Conservation (phyloP, 306 rosid genomes). For the Cucurbita moschata region DNA sequence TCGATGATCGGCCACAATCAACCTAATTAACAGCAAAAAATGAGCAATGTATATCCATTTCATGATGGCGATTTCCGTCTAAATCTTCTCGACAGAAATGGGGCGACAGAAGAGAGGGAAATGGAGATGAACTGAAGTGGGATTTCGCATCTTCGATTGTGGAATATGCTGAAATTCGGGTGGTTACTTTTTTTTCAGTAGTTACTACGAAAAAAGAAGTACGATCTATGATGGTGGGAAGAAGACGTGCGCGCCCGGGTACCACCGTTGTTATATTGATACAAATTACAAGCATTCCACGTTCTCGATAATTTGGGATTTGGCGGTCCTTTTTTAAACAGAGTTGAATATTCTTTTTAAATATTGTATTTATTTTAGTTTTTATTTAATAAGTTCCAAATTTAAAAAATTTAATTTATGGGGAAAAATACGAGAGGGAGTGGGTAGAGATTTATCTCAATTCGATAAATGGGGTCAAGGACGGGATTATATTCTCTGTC, state of each 20-base stretch:
- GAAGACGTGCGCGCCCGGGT: background rate
- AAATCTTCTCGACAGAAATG: background rate
- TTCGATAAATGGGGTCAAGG: no score
- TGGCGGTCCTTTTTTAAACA: no score
- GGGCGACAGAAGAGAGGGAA: background rate
- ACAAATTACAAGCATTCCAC: background rate
- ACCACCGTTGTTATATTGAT: background rate
- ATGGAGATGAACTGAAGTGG: background rate
- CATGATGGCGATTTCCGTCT: background rate
- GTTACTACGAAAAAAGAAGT: no score
- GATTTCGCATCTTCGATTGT: background rate
- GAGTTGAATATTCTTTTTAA: no score
- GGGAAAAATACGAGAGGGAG: no score
- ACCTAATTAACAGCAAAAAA: constrained; percentile 12
- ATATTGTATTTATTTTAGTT: no score
- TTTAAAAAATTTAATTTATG: no score
- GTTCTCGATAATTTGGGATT: no score
- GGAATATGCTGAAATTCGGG: background rate
- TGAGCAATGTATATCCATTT: constrained; percentile 16
- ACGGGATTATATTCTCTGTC: no score
- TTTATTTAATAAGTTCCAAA: no score
- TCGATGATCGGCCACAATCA: constrained; percentile 15
- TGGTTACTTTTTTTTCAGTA: background rate
- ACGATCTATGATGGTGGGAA: background rate
- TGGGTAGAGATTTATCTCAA: no score